Evolutionary conservation across 2,329 filamentous ascomycete species (phyloP), one percentile per base, ranked within the genome.

Genomic region (Cladosporium sp.): DNA sequence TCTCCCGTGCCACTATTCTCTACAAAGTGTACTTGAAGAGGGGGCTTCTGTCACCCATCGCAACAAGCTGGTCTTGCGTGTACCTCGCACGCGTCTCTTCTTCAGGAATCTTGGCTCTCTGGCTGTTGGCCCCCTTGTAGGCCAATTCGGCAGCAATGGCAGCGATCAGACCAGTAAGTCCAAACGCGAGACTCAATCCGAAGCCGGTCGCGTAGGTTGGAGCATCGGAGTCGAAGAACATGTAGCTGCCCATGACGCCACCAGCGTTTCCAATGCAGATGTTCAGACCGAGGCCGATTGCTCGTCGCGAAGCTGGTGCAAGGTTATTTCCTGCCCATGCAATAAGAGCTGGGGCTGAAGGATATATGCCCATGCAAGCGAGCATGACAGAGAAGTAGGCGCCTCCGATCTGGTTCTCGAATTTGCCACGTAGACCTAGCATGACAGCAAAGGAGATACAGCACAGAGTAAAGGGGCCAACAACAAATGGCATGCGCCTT

Each of bases 241-340:
- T 77, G 59, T 31, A 55, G 46, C 78, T 52, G 0, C 80, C 80
- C 12, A 81, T 73, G n/a, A 81, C 74, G 3, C 80, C 79, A 16
- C 79, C 80, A 0, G 75, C 73, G 53, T 80, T 81, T 5, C 78
- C 78, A 6, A 78, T 66, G 52, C 74, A 74, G 35, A 77, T 78
- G 60, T 74, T 77, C 23, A 79, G 73, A 0, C 76, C 80, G 23
- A 81, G 73, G 0, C 75, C 77, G 28, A 80, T 75, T 0, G 76
- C 78, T n/a, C 79, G 69, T 57, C 78, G 74, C 3, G 71, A 72
- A 0, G 74, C 68, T 0, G 76, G 75, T 3, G 73, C 71, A 0
- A 76, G 59, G 64, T 77, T 77, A 31, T 70, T 70, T 8, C 65
- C 65, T 26, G 68, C 74, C 75, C 74, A 76, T 0, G 74, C 69